A percentile compares a stretch with the other conserved stretches of the same genome.
These are phyloP conservation scores for Sporisorium reilianum DNA, from an alignment of 1,284 basidiomycete species.

Conservation along the genomic window DNA sequence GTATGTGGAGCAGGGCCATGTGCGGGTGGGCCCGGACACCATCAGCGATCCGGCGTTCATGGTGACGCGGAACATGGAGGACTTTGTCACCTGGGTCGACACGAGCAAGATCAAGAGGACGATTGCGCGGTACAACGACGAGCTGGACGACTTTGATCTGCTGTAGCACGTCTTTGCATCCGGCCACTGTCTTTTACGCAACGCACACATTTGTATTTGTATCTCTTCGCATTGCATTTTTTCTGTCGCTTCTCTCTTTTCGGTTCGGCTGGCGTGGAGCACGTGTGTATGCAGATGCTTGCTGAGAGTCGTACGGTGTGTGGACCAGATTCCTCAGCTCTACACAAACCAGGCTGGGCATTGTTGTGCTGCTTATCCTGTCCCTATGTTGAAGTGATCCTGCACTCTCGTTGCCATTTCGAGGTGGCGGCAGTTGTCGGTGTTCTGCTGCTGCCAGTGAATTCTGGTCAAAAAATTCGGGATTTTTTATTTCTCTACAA, in stretches of 20 bases:
- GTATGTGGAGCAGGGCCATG: conserved; percentile 98
- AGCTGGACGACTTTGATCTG: conserved; percentile 71
- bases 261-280: neutral
- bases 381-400: no score
- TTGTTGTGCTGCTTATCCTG: no score
- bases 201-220: conserved; percentile 4
- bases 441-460: neutral
- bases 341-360: neutral
- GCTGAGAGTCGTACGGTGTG: no score
- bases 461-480: neutral
- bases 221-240: conserved; percentile 1
- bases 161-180: conserved; percentile 31
- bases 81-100: conserved; percentile 99
- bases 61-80: conserved; percentile 94
- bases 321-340: no score
- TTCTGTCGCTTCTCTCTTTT: neutral
- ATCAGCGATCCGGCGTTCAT: conserved; percentile 97
- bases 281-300: neutral
- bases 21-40: conserved; percentile 94
- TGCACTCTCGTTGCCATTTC: no score
- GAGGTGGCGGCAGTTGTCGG: neutral
- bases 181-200: neutral
- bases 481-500: neutral
- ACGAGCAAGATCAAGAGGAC: conserved; percentile 96
- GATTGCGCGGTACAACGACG: conserved; percentile 95